phyloP scores from a whole-genome alignment of 441 rosid species.

The Brassica balearica region DNA sequence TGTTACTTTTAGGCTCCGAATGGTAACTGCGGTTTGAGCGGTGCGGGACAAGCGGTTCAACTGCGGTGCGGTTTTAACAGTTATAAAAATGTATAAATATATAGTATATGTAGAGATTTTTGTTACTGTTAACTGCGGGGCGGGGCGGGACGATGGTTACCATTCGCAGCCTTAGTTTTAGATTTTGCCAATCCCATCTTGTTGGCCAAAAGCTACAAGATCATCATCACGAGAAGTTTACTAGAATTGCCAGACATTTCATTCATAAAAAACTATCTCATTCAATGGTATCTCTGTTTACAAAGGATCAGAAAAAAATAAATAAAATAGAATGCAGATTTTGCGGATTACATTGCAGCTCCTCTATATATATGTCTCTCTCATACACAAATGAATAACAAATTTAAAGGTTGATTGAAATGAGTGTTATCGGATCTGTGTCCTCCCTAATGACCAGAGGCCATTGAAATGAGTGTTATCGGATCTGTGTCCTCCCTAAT shows the following conservation, averaged over 20 bases:
- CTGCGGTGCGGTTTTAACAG: no score
- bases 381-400: conserved; percentile 17
- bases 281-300: conserved; percentile 16
- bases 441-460: conserved; percentile 91
- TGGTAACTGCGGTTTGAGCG: no score
- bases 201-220: conserved; percentile 93
- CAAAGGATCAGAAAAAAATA: conserved; percentile 11
- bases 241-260: conserved; percentile 74
- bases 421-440: conserved; percentile 69
- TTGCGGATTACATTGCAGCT: conserved; percentile 35
- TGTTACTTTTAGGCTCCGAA: conserved; percentile 4
- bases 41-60: no score
- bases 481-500: conserved; percentile 81
- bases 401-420: not conserved
- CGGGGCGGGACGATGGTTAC: no score
- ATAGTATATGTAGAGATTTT: no score
- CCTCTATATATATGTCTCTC: conserved; percentile 12
- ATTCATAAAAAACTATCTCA: conserved; percentile 13
- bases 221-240: conserved; percentile 90
- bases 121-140: no score
- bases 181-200: conserved; percentile 61
- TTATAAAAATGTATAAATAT: no score
- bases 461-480: conserved; percentile 54
- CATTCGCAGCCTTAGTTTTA: no score
- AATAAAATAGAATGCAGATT: conserved; percentile 18